Evolutionary conservation across 1,284 basidiomycete species (phyloP).

Genomic region (Ceratobasidium sp.): DNA sequence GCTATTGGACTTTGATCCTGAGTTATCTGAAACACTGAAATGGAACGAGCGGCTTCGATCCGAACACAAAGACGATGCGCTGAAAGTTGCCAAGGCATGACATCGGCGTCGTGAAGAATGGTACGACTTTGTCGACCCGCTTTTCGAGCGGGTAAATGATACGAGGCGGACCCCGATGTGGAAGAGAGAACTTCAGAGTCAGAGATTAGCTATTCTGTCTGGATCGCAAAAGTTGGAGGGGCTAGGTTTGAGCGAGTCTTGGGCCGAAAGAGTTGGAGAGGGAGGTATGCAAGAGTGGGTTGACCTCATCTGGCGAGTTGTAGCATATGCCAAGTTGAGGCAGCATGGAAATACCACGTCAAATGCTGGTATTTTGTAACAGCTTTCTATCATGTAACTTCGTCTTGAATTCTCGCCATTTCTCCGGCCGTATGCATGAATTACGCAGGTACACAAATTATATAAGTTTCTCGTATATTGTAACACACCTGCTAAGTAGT

Average conservation of each 20-base stretch:
- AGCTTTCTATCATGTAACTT: too few species aligned
- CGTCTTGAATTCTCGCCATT: too few species aligned
- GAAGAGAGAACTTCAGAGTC: background rate
- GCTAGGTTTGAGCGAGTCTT: background rate
- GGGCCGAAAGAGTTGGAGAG: background rate
- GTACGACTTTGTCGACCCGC: background rate
- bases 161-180: background rate
- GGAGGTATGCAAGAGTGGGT: background rate
- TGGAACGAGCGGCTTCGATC: background rate
- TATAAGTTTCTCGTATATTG: too few species aligned
- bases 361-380: too few species aligned
- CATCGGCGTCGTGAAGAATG: background rate
- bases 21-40: background rate
- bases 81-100: background rate
- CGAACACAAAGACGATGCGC: background rate
- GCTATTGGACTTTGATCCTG: background rate
- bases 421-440: too few species aligned
- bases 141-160: background rate
- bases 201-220: too few species aligned
- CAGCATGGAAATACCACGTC: background rate
- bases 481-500: too few species aligned
- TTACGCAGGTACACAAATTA: too few species aligned
- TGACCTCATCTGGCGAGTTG: background rate
- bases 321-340: background rate
- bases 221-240: background rate